Percentiles rank a stretch among this genome's conserved stretches.
These are phyloP conservation scores for Leptomonas pyrrhocoris DNA, from an alignment of 208 protist genomes.

Conservation along the genomic window DNA sequence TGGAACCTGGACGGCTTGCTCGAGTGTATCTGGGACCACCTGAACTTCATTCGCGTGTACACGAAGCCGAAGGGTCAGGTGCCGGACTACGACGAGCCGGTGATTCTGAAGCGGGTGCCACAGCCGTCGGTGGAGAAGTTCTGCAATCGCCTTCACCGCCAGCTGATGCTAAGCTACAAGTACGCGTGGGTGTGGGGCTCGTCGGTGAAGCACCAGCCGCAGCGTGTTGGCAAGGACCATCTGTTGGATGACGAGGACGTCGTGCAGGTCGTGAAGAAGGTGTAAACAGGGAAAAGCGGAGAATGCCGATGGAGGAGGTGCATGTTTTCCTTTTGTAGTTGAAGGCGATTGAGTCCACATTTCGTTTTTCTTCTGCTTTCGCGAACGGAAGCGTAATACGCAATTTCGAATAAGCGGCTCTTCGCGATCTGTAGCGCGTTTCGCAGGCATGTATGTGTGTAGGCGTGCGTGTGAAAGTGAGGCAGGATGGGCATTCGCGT, in stretches of 20 bases:
- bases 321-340: too few species aligned
- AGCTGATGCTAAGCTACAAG: constrained; percentile 97
- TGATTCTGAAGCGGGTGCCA: constrained; percentile 93
- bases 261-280: constrained; percentile 98
- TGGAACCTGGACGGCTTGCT: constrained; percentile 98
- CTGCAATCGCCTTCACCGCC: constrained; percentile 97
- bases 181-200: constrained; percentile 98
- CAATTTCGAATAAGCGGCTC: too few species aligned
- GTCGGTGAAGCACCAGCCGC: constrained; percentile 98
- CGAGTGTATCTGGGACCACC: constrained; percentile 98
- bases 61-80: constrained; percentile 98
- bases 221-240: constrained; percentile 97
- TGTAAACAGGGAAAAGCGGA: constrained; percentile 50
- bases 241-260: constrained; percentile 98
- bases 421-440: too few species aligned
- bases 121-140: constrained; percentile 95
- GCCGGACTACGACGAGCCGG: constrained; percentile 97
- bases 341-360: not conserved
- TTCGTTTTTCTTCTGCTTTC: constrained; percentile 1
- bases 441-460: too few species aligned
- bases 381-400: too few species aligned
- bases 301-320: not conserved
- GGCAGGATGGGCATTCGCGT: too few species aligned
- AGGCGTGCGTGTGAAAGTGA: not conserved
- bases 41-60: constrained; percentile 98